These are phyloP conservation scores for Brettanomyces naardenensis DNA, from an alignment of 805 yeast species.

Conservation along the genomic window DNA sequence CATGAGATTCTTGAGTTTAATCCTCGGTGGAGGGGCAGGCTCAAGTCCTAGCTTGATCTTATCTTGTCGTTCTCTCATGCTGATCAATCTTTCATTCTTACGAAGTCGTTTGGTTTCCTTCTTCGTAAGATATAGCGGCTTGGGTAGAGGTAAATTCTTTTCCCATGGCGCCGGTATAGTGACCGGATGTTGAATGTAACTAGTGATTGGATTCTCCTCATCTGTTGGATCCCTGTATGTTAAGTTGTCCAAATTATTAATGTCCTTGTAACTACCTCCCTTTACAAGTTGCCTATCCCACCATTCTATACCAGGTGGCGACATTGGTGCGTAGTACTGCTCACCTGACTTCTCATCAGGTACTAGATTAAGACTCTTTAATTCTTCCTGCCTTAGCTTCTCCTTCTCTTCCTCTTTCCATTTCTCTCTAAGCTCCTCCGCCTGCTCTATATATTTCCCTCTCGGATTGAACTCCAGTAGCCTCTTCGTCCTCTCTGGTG, in stretches of 20 bases:
- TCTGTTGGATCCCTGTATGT: slow-evolving; percentile 29
- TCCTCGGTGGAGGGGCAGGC: slow-evolving; percentile 85
- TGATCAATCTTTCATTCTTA: slow-evolving; percentile 55
- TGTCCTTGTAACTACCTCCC: slow-evolving; percentile 26
- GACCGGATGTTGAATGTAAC: slow-evolving; percentile 79
- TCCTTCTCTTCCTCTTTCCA: slow-evolving; percentile 24
- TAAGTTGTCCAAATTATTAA: slow-evolving; percentile 21
- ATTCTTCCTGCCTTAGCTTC: slow-evolving; percentile 24
- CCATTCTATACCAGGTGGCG: slow-evolving; percentile 75
- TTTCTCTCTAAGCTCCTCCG: slow-evolving; percentile 40
- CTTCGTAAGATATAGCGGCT: slow-evolving; percentile 60
- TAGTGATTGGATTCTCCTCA: slow-evolving; percentile 45
- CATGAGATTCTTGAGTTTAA: slow-evolving; percentile 78
- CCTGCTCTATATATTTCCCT: slow-evolving; percentile 58
- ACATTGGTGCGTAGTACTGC: slow-evolving; percentile 34
- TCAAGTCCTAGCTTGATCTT: slow-evolving; percentile 72
- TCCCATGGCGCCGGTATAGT: slow-evolving; percentile 57
- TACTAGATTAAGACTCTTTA: slow-evolving; percentile 32
- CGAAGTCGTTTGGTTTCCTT: slow-evolving; percentile 69
- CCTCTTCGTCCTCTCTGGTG: slow-evolving; percentile 20
- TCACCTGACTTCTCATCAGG: slow-evolving; percentile 54
- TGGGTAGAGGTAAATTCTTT: slow-evolving; percentile 29
- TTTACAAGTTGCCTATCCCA: slow-evolving; percentile 68
- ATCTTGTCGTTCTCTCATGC: slow-evolving; percentile 66
- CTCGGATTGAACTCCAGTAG: slow-evolving; percentile 45